A percentile compares a stretch with the other conserved stretches of the same genome.
phyloP scores from a whole-genome alignment of 305 asterid genomes.

The Fraxinus sp. region DNA sequence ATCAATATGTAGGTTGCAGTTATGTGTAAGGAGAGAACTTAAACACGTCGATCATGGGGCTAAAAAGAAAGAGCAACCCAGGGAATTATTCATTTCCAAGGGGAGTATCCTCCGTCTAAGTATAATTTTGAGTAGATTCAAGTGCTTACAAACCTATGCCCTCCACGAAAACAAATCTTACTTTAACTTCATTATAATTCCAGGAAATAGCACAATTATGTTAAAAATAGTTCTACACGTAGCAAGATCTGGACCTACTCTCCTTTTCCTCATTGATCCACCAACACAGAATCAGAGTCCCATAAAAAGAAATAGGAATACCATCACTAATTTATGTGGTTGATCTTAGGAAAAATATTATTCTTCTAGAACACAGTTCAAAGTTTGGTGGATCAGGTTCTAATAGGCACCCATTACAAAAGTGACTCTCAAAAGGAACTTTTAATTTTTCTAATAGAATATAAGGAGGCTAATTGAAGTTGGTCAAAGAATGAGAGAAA shows the following conservation, averaged over 20 bases:
- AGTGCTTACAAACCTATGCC: background rate
- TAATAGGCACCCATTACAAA: background rate
- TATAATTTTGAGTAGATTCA: background rate
- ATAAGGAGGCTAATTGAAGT: constrained; percentile 4
- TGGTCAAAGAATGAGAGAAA: constrained; percentile 11
- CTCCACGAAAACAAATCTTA: background rate
- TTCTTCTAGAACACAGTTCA: background rate
- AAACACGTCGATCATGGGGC: constrained; percentile 3
- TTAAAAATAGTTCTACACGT: background rate
- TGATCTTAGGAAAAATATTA: constrained; percentile 7
- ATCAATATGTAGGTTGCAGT: background rate
- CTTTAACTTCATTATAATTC: background rate
- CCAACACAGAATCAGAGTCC: background rate
- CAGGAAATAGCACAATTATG: background rate
- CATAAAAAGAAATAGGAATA: constrained; percentile 18
- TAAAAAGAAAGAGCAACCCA: constrained; percentile 12
- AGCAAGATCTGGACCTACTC: background rate
- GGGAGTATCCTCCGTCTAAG: constrained; percentile 11
- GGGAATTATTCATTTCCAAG: constrained; percentile 12
- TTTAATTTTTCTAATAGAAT: constrained; percentile 15
- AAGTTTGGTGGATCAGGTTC: background rate
- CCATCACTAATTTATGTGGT: constrained; percentile 4
- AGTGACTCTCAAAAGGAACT: constrained; percentile 4
- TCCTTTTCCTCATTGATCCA: background rate
- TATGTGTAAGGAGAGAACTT: background rate